These are phyloP conservation scores for Yamadazyma sp. DNA, from an alignment of 805 yeast species.

Conservation along the genomic window DNA sequence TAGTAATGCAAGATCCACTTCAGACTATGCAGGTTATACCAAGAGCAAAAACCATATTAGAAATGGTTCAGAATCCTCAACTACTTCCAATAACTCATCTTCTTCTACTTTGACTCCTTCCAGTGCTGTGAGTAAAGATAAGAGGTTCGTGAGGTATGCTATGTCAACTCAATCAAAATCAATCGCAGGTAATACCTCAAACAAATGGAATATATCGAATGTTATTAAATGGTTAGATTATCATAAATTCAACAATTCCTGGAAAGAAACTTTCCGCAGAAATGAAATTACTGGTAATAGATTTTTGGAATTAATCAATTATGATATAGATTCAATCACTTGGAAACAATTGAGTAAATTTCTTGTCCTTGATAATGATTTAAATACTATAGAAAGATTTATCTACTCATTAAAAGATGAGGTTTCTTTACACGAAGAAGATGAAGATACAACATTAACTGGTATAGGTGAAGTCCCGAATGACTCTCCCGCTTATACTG, in stretches of 20 bases:
- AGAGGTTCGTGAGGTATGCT: conserved; percentile 41
- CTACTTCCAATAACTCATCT: conserved; percentile 26
- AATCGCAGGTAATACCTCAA: conserved; percentile 37
- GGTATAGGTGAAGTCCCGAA: conserved; percentile 4
- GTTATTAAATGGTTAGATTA: conserved; percentile 65
- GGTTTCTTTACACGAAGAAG: conserved; percentile 8
- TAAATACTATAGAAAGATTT: conserved; percentile 53
- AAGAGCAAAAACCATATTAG: conserved; percentile 15
- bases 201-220: conserved; percentile 69
- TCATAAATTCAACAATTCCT: conserved; percentile 67
- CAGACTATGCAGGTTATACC: conserved; percentile 1
- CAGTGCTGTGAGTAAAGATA: conserved; percentile 31
- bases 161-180: conserved; percentile 33
- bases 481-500: conserved; percentile 4
- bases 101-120: conserved; percentile 28
- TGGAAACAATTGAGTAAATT: conserved; percentile 44
- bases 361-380: conserved; percentile 39
- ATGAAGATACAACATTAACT: conserved; percentile 5
- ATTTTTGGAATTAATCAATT: conserved; percentile 66
- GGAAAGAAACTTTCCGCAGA: conserved; percentile 65
- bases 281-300: conserved; percentile 58
- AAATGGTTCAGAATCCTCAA: conserved; percentile 35
- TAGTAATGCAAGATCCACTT: neutral
- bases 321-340: conserved; percentile 46
- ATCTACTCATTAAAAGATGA: conserved; percentile 19